These are phyloP conservation scores for Saccharomyces hybrid DNA, from an alignment of 1,139 yeast genomes.

Conservation along the genomic window DNA sequence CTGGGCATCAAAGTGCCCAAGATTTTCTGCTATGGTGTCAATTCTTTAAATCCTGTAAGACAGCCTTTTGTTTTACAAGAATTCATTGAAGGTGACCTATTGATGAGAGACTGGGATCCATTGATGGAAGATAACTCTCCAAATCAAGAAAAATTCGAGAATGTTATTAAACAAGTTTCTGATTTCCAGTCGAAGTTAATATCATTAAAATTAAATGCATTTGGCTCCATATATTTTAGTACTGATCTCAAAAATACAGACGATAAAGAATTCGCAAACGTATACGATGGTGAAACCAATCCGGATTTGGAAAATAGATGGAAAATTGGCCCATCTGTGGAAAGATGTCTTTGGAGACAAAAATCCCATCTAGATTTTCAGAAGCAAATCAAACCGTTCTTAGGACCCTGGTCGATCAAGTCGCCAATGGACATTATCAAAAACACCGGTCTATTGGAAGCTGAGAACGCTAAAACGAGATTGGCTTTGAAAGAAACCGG, in stretches of 20 bases:
- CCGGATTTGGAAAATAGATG: slow-evolving; percentile 56
- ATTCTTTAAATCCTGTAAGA: slow-evolving; percentile 52
- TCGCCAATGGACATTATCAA: slow-evolving; percentile 53
- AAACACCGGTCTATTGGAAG: slow-evolving; percentile 59
- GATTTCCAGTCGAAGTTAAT: slow-evolving; percentile 50
- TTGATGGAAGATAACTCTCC: slow-evolving; percentile 42
- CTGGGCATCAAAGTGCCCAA: slow-evolving; percentile 56
- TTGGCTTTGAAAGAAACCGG: slow-evolving; percentile 50
- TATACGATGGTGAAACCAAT: slow-evolving; percentile 61
- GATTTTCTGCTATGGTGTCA: slow-evolving; percentile 64
- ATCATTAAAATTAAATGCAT: slow-evolving; percentile 52
- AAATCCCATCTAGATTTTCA: slow-evolving; percentile 45
- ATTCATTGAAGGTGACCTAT: slow-evolving; percentile 63
- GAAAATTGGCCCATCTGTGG: slow-evolving; percentile 88
- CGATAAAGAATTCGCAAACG: slow-evolving; percentile 39
- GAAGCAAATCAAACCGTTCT: slow-evolving; percentile 28
- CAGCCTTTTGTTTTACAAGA: slow-evolving; percentile 78
- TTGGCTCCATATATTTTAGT: slow-evolving; percentile 71
- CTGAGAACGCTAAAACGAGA: slow-evolving; percentile 53
- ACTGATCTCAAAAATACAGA: slow-evolving; percentile 26
- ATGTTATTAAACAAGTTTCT: slow-evolving; percentile 55
- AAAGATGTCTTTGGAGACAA: slow-evolving; percentile 66
- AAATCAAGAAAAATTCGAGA: slow-evolving; percentile 37
- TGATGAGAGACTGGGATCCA: slow-evolving; percentile 91
- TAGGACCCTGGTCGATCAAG: slow-evolving; percentile 71